A percentile compares a stretch with the other conserved stretches of the same genome.
Conservation (phyloP, 2,329 filamentous ascomycete species). For the Stagonosporopsis cucurbitacearum region DNA sequence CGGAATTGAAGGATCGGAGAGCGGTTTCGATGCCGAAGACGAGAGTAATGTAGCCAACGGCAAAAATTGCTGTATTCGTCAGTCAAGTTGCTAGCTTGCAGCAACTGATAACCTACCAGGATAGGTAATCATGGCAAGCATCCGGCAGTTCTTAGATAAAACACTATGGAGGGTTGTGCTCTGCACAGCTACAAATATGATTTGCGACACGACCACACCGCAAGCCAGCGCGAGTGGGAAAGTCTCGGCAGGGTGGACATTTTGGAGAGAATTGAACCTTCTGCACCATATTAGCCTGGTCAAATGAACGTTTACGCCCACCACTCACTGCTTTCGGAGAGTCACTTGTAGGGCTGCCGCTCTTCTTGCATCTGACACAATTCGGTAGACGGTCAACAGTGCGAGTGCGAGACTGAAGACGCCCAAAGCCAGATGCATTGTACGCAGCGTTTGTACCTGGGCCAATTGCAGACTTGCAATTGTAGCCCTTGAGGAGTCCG, state of each 20-base stretch:
- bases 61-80: conserved; percentile 63
- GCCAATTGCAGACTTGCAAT: conserved; percentile 46
- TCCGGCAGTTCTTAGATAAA: conserved; percentile 45
- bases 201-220: conserved; percentile 47
- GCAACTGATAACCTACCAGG: conserved; percentile 41
- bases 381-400: conserved; percentile 45
- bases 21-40: conserved; percentile 70
- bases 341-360: conserved; percentile 41
- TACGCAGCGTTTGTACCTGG: conserved; percentile 48
- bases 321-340: conserved; percentile 42
- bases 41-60: conserved; percentile 70
- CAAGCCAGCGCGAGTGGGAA: conserved; percentile 50
- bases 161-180: conserved; percentile 47
- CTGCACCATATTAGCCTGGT: conserved; percentile 31
- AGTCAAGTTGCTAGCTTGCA: conserved; percentile 17
- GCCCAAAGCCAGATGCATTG: conserved; percentile 49
- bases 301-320: background rate
- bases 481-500: conserved; percentile 39
- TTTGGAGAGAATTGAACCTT: conserved; percentile 45
- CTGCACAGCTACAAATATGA: conserved; percentile 50
- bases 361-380: conserved; percentile 48
- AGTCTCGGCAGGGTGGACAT: conserved; percentile 49
- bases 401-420: conserved; percentile 48
- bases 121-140: conserved; percentile 47
- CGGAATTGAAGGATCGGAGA: conserved; percentile 60